Conservation (phyloP, 2,329 filamentous ascomycete species). For the Scedosporium apiospermum region DNA sequence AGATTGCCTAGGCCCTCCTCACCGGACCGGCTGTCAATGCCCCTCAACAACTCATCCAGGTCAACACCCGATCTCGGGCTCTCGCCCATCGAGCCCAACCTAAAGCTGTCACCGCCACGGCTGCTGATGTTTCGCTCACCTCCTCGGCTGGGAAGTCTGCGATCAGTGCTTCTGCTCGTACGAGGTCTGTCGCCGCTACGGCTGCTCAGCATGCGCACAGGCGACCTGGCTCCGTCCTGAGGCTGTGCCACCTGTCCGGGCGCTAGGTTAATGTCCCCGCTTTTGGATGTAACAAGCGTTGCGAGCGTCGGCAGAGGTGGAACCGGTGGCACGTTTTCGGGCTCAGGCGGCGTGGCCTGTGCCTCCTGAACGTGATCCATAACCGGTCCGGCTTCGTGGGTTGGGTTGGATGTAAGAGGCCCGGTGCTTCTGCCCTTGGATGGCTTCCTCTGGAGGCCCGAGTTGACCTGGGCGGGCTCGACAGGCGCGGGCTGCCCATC, state of each 20-base stretch:
- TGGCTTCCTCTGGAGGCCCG: slow-evolving; percentile 3
- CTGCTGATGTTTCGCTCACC: slow-evolving; percentile 28
- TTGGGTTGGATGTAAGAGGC: slow-evolving; percentile 34
- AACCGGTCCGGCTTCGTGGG: slow-evolving; percentile 15
- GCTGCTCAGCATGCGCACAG: slow-evolving; percentile 6
- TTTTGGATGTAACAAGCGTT: slow-evolving; percentile 11
- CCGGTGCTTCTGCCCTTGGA: slow-evolving; percentile 5
- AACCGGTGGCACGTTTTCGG: slow-evolving; percentile 41
- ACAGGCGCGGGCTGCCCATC: slow-evolving; percentile 21
- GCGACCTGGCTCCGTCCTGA: not conserved
- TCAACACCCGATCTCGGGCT: slow-evolving; percentile 27
- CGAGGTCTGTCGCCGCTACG: not conserved
- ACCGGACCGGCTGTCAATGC: slow-evolving; percentile 38
- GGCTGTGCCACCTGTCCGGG: not conserved
- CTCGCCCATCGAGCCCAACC: slow-evolving; percentile 23
- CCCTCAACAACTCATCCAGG: slow-evolving; percentile 37
- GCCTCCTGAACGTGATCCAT: slow-evolving; percentile 15
- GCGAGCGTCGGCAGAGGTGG: slow-evolving; percentile 39
- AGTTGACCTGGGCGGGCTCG: slow-evolving; percentile 16
- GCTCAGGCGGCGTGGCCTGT: slow-evolving; percentile 17
- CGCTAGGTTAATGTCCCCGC: slow-evolving; percentile 8
- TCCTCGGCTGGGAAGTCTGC: slow-evolving; percentile 1
- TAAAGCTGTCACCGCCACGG: slow-evolving; percentile 28
- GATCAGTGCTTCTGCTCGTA: slow-evolving; percentile 4
- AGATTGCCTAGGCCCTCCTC: slow-evolving; percentile 36